phyloP scores from a whole-genome alignment of 805 yeast genomes.

The Komagataella phaffii region DNA sequence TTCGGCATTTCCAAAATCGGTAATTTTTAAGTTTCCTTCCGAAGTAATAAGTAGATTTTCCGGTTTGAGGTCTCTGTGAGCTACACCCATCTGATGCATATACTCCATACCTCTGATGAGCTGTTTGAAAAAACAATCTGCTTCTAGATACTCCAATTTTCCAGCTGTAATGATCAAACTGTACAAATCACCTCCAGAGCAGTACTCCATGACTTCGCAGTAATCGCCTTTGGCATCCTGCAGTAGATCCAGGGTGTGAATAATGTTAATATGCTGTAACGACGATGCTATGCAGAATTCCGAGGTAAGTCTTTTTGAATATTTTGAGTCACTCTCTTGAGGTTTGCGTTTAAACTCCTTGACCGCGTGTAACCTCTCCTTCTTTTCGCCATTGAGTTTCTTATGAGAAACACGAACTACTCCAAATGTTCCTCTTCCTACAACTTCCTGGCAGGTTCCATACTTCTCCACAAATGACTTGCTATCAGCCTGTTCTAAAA shows the following conservation, averaged over 20 bases:
- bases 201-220: constrained; percentile 77
- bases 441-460: constrained; percentile 88
- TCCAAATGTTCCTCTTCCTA: constrained; percentile 92
- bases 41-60: constrained; percentile 69
- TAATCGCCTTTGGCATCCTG: constrained; percentile 76
- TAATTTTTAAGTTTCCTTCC: constrained; percentile 62
- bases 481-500: constrained; percentile 14
- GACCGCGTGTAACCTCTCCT: constrained; percentile 64
- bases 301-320: constrained; percentile 59
- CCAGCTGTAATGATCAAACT: constrained; percentile 64
- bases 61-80: constrained; percentile 83
- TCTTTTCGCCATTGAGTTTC: constrained; percentile 22
- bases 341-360: constrained; percentile 64
- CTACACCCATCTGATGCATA: constrained; percentile 84
- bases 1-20: constrained; percentile 82
- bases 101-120: constrained; percentile 70
- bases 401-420: constrained; percentile 83
- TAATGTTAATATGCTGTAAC: constrained; percentile 65
- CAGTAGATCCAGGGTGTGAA: constrained; percentile 61
- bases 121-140: constrained; percentile 86
- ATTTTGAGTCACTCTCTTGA: constrained; percentile 50
- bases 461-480: constrained; percentile 74
- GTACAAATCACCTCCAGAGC: constrained; percentile 72
- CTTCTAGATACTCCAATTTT: constrained; percentile 70
- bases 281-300: constrained; percentile 79